Conservation (phyloP, 2,329 filamentous ascomycete genomes). For the Aspergillus luchuensis region DNA sequence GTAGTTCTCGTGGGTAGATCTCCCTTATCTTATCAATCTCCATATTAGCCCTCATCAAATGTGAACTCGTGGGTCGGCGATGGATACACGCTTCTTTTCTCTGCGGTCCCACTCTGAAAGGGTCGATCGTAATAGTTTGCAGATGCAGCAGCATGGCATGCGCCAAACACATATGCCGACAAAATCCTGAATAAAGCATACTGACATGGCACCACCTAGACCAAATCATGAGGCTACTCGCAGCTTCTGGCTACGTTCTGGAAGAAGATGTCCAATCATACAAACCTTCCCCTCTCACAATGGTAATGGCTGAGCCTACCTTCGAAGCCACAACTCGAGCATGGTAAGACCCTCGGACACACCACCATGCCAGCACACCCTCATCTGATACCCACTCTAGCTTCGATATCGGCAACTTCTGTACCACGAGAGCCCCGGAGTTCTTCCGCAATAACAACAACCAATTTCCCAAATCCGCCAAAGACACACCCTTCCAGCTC, state of each 20-base stretch:
- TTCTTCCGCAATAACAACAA: constrained; percentile 21
- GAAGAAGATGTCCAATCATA: constrained; percentile 22
- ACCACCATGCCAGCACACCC: neutral
- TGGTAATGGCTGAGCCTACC: constrained; percentile 21
- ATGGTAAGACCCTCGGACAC: constrained; percentile 5
- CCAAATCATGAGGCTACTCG: constrained; percentile 21
- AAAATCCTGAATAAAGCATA: neutral
- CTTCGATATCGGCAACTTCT: constrained; percentile 18
- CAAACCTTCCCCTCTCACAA: constrained; percentile 23
- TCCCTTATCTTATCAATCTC: neutral
- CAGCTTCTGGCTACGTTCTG: constrained; percentile 20
- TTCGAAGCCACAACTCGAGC: constrained; percentile 23
- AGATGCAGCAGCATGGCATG: too few relatives aligned
- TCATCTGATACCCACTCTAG: neutral
- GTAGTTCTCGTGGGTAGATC: constrained; percentile 17
- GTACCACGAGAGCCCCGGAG: constrained; percentile 19
- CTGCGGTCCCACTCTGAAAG: neutral
- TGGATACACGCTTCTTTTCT: neutral
- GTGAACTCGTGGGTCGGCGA: neutral
- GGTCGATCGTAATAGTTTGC: neutral
- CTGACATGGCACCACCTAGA: constrained; percentile 5
- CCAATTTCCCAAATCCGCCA: constrained; percentile 14
- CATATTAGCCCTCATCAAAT: neutral
- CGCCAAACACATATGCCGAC: neutral
- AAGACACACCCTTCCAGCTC: constrained; percentile 23